Percentiles rank a stretch among this genome's conserved stretches.
These are phyloP conservation scores for Diaporthe nobilis DNA, from an alignment of 2,329 filamentous ascomycete species.

Conservation along the genomic window DNA sequence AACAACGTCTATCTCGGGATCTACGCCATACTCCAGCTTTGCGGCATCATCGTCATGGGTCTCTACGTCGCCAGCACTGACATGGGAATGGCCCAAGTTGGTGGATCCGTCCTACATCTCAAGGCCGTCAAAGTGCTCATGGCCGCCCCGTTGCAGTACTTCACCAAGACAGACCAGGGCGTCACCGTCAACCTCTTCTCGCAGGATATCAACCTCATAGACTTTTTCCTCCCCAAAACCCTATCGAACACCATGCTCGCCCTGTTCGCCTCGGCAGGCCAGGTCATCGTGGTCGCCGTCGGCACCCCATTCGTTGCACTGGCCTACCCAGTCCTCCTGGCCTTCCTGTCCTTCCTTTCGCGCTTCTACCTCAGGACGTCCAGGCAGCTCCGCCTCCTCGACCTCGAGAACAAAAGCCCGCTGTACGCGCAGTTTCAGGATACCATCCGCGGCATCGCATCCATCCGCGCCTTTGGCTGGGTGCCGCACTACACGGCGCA, in stretches of 20 bases:
- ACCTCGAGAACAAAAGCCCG: constrained; percentile 53
- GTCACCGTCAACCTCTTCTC: constrained; percentile 57
- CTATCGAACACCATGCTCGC: constrained; percentile 46
- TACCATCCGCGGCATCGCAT: constrained; percentile 61
- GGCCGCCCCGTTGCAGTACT: constrained; percentile 51
- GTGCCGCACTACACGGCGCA: constrained; percentile 55
- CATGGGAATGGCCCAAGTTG: constrained; percentile 43
- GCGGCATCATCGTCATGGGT: constrained; percentile 43
- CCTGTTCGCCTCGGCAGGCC: constrained; percentile 44
- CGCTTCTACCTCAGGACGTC: constrained; percentile 62
- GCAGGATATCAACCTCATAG: constrained; percentile 50
- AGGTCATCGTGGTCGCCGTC: constrained; percentile 57
- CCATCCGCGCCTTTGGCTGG: constrained; percentile 66
- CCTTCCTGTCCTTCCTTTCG: constrained; percentile 55
- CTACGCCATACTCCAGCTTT: constrained; percentile 47
- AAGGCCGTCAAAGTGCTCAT: constrained; percentile 52
- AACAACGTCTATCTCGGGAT: constrained; percentile 50
- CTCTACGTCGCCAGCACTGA: constrained; percentile 44
- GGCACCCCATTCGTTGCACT: constrained; percentile 52
- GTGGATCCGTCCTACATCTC: constrained; percentile 48
- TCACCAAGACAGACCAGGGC: constrained; percentile 54
- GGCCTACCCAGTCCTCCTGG: constrained; percentile 55
- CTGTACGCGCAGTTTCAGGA: constrained; percentile 59
- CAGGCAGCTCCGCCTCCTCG: constrained; percentile 61
- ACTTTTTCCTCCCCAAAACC: constrained; percentile 43